phyloP scores from a whole-genome alignment of 768 basidiomycete species.

The Rhizopogon rudus region DNA sequence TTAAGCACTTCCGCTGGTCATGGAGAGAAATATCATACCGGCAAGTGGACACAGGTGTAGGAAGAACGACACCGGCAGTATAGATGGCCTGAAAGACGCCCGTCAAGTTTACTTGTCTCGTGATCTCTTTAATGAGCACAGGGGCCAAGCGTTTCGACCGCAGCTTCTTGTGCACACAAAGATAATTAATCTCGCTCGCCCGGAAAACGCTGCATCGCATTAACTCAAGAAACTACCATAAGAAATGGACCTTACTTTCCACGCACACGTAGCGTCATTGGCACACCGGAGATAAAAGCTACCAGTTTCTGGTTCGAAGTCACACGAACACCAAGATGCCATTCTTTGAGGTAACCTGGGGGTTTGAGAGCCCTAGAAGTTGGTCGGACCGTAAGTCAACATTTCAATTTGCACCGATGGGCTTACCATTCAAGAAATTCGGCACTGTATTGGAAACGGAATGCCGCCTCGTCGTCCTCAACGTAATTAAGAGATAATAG shows the following conservation, averaged over 20 bases:
- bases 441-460: constrained; percentile 93
- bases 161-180: constrained; percentile 96
- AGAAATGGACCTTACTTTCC: constrained; percentile 51
- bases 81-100: constrained; percentile 97
- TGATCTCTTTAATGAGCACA: constrained; percentile 96
- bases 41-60: constrained; percentile 88
- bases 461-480: constrained; percentile 93
- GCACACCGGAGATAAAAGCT: constrained; percentile 94
- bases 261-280: constrained; percentile 81
- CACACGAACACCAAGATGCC: constrained; percentile 95
- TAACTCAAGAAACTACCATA: constrained; percentile 1
- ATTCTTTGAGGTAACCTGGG: constrained; percentile 88
- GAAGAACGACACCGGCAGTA: constrained; percentile 89
- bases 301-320: constrained; percentile 89
- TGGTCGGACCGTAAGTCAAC: background rate
- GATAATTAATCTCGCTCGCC: constrained; percentile 92
- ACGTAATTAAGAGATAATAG: constrained; percentile 92
- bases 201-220: constrained; percentile 49
- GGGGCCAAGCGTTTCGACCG: constrained; percentile 93
- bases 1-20: constrained; percentile 4
- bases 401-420: background rate
- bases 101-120: constrained; percentile 82
- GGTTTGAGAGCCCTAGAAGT: constrained; percentile 82
- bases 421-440: constrained; percentile 88
- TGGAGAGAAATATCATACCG: constrained; percentile 38